Base-by-base conservation (phyloP, 805 yeast species). In the Suhomyces kilbournensis region DNA sequence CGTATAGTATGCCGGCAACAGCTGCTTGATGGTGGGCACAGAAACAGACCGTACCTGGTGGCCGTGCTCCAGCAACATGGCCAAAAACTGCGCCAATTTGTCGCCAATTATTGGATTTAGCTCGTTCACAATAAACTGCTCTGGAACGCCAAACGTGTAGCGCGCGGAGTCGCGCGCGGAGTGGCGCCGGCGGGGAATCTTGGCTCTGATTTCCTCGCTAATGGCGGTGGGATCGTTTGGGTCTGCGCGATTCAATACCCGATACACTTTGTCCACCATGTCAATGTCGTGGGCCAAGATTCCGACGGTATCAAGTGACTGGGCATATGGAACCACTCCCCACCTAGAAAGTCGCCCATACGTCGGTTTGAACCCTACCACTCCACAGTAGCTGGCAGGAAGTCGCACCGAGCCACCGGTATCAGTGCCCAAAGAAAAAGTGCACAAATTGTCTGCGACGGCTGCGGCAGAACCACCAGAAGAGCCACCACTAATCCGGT, bases 401-500 rank as follows among this genome's bases (percentile, higher is more conserved):
- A 90, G 73, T 55, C 99, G 77, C 0, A 94, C 90, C 0, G 97
- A 90, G 0, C 99, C 99, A 4, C 99, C 99, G 0, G 99, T 94
- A 62, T 94, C 99, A 0, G 98, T 88, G 0, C 99, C 99, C 35
- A 94, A 68, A 1, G 96, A 81, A 60, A 88, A 84, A 63, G 86
- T 90, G 32, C 83, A 86, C 56, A 83, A 63, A 1, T 73, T 85
- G 0, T 86, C 80, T 1, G 93, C 86, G 1, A 93, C 97, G 0
- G 96, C 88, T 0, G 96, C 96, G 0, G 98, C 98, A 38, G 94
- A 82, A 0, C 99, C 99, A 17, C 98, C 97, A 6, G 97, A 90
- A 0, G 97, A 91, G 0, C 99, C 99, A 10, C 99, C 99, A 2
- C 87, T 76, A 1, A 74, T 67, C 3, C 59, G 57, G 3, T 64